A percentile compares a stretch with the other conserved stretches of the same genome.
Conservation (phyloP, 208 protist species). For the Leishmania tarentolae region DNA sequence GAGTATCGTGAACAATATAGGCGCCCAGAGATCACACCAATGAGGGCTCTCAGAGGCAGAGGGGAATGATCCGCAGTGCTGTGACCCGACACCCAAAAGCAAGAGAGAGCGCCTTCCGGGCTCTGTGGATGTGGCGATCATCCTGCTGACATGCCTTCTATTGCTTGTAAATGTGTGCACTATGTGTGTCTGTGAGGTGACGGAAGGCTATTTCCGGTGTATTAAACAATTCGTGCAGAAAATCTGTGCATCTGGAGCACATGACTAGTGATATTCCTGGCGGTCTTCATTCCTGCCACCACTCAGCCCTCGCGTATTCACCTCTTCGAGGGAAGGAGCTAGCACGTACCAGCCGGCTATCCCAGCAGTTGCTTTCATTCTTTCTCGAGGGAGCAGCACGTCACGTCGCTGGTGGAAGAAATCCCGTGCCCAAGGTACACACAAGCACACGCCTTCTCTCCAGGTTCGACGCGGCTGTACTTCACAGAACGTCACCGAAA, state of each 20-base stretch:
- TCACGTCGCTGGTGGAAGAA: no score
- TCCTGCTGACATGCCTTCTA: neutral
- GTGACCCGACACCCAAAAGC: neutral
- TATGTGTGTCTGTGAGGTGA: neutral
- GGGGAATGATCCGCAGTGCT: neutral
- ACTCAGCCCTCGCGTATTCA: neutral
- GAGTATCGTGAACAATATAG: neutral
- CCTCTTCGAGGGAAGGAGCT: neutral
- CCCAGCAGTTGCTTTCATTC: neutral
- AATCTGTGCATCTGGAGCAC: neutral
- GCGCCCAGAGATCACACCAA: neutral
- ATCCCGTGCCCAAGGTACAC: neutral
- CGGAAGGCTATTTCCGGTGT: neutral
- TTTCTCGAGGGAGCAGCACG: neutral
- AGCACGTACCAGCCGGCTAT: neutral
- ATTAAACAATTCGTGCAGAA: neutral
- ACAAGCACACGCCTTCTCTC: no score
- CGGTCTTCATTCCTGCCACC: neutral
- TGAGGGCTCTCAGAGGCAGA: neutral
- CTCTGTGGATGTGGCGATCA: neutral
- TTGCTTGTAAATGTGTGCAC: neutral
- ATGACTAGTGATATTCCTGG: neutral
- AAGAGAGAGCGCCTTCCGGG: neutral
- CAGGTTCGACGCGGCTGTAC: neutral
- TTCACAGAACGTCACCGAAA: constrained; percentile 5